Evolutionary conservation across 345 rosid species (phyloP), one percentile per base, ranked within the genome.

Genomic region (Eucalyptus sideroxylon): DNA sequence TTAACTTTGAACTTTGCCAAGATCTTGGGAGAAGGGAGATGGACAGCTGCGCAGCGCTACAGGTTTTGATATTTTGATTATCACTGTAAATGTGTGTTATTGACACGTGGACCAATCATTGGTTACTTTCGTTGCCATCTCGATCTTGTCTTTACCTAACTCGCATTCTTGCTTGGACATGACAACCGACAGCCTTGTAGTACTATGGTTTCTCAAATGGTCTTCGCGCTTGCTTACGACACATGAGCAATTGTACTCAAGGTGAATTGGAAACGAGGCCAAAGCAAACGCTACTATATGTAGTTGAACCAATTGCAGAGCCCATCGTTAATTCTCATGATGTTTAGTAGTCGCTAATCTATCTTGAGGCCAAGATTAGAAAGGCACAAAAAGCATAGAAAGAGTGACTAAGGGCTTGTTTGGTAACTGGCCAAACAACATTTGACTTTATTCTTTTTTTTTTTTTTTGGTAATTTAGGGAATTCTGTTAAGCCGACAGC

Each of bases 401-500:
- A 24, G 62, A 56, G 30, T 24, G 62, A 23, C 30, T 56, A 56
- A 23, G 23, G 2, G 9, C 9, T 51, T 51, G 56, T 17, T 51
- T 7, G 56, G 4, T 51, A 51, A 17, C 2, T 51, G 4, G 23
- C 56, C 56, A 51, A 51, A 17, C 9, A 51, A 51, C 4, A 17
- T 51, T 51, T 51, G 9, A 51, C 56, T 45, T 45, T 45, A 45
- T 45, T 45, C 47, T 44, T 44, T 8, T 8, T 44, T 44, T 44
- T 44, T 8, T 8, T 44, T 44, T 44, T 44, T 8, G 47, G 1
- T 44, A 9, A 44, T 3, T 9, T 44, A 44, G 47, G 47, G 3
- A 44, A 8, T 2, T 1, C 1, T 3, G 47, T 44, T 44, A 44
- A 44, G 47, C 47, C 0, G 1, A 44, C 10, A 44, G 10, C 47